phyloP scores from a whole-genome alignment of 192 early-diverging fungal species.

The Coemansia sp. region DNA sequence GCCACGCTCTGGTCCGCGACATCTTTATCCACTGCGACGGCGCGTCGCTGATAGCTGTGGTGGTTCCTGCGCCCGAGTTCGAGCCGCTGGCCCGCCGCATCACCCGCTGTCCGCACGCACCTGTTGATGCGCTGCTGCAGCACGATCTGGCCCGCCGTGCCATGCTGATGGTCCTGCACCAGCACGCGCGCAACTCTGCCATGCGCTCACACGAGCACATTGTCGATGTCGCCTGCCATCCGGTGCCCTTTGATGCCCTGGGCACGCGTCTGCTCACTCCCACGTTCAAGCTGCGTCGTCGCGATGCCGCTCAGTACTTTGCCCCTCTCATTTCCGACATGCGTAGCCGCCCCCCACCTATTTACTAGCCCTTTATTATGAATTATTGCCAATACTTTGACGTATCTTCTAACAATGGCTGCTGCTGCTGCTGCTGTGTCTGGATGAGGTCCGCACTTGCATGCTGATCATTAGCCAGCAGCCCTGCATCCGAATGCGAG shows the following conservation, averaged over 20 bases:
- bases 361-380: no score
- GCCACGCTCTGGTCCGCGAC: constrained; percentile 78
- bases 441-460: no score
- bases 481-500: no score
- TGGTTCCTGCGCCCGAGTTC: constrained; percentile 76
- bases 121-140: constrained; percentile 40
- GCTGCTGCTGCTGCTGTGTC: no score
- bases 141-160: constrained; percentile 55
- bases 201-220: constrained; percentile 84
- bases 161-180: constrained; percentile 59
- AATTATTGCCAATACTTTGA: constrained; percentile 45
- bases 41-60: constrained; percentile 78
- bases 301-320: constrained; percentile 63
- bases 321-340: constrained; percentile 62
- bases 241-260: constrained; percentile 71
- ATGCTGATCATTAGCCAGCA: no score
- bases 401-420: constrained; percentile 26
- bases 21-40: constrained; percentile 87
- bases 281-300: constrained; percentile 85
- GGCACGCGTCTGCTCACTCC: constrained; percentile 80
- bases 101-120: constrained; percentile 10
- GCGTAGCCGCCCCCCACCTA: constrained; percentile 43
- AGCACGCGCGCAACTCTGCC: constrained; percentile 62
- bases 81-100: constrained; percentile 58
- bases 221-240: constrained; percentile 64